Evolutionary conservation across 176 grass and related monocot species (phyloP).

Genomic region (Carex parvula): DNA sequence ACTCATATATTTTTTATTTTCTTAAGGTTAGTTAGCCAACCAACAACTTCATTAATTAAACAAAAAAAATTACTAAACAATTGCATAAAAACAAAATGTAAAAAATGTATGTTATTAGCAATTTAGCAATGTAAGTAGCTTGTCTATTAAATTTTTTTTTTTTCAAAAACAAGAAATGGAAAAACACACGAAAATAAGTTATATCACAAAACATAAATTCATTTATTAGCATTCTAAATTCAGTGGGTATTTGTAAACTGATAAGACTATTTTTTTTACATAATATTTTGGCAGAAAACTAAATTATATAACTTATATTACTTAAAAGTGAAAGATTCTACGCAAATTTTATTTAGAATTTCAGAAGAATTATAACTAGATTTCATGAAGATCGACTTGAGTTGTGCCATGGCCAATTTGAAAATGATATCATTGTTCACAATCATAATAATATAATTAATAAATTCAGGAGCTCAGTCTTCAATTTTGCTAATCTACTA

Average conservation of each 20-base stretch:
- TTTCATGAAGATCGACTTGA: not conserved
- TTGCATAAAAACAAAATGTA: not conserved
- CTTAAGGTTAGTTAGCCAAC: not conserved
- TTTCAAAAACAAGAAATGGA: not conserved
- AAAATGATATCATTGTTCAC: constrained; percentile 17
- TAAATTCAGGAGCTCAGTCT: not conserved
- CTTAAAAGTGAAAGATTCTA: not conserved
- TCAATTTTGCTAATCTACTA: constrained; percentile 27
- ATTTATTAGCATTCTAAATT: not conserved
- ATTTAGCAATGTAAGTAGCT: too few species aligned
- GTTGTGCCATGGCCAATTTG: constrained; percentile 2
- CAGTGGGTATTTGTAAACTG: not conserved
- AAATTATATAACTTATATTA: not conserved
- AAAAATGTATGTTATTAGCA: too few species aligned
- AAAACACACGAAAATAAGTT: not conserved
- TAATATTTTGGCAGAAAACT: not conserved
- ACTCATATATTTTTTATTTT: not conserved
- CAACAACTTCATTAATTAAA: not conserved
- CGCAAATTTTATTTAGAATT: not conserved
- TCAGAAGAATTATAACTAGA: not conserved
- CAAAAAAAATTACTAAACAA: not conserved
- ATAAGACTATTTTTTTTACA: not conserved
- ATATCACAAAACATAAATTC: too few species aligned
- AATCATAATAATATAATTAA: constrained; percentile 12
- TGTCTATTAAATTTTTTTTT: not conserved